Base-by-base conservation (phyloP, 768 basidiomycete genomes). In the Suillus cothurnatus region DNA sequence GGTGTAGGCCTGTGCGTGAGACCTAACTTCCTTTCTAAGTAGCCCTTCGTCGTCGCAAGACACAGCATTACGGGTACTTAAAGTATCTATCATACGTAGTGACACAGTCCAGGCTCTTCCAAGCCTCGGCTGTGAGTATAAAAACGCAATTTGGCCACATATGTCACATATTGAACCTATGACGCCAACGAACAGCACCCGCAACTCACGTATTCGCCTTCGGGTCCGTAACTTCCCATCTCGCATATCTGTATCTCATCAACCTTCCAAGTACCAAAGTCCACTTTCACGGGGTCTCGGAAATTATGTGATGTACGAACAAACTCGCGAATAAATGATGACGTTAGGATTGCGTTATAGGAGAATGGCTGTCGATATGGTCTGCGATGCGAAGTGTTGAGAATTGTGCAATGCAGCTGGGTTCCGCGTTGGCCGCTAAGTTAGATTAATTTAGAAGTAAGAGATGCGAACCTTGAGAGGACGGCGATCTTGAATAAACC, bases 221-320 rank as follows among this genome's bases (percentile, higher is more conserved):
- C 81, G 0, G 79, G 79, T 0, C 86, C 88, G 68, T 81, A 82
- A 68, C 89, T 90, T 0, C 90, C 88, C 90, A 92, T 90, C 52
- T 81, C 78, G 78, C 89, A 92, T 38, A 92, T 78, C 71, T 91
- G 86, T 14, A 91, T 75, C 67, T 87, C 84, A 38, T 81, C 73
- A 9, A 90, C 82, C 1, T 70, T 59, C 79, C 85, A 90, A 1
- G 76, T 69, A 0, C 90, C 90, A 26, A 91, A 79, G 41, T 85
- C 68, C 28, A 87, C 80, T 5, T 64, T 61, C 52, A 77, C 71
- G 21, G 73, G 79, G 23, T n/a, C 70, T 9, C 64, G 68, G 60
- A 56, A 52, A 63, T 67, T 55, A 21, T 53, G 47, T 31, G 50
- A 62, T 15, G 64, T 56, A 28, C 38, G 53, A 6, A 70, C 31